Evolutionary conservation across 345 rosid genomes (phyloP).

Genomic region (Salix caprea): DNA sequence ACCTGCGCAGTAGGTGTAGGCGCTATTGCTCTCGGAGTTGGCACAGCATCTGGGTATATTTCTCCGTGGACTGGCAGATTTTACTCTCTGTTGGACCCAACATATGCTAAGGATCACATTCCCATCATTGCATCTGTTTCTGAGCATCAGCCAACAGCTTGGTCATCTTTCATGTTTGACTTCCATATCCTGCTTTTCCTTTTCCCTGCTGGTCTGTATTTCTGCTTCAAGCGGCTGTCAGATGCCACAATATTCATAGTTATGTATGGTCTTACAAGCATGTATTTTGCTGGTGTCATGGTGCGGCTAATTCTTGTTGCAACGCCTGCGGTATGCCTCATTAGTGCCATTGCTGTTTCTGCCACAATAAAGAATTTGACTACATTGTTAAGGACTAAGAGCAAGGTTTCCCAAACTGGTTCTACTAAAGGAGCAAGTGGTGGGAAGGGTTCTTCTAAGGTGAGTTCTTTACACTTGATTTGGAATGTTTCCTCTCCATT

Average conservation of each 20-base stretch:
- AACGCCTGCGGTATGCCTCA: conserved; percentile 92
- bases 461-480: conserved; percentile 24
- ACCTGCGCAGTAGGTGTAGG: conserved; percentile 67
- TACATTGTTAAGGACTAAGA: conserved; percentile 58
- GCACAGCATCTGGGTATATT: conserved; percentile 93
- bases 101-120: conserved; percentile 96
- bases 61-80: conserved; percentile 99
- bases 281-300: conserved; percentile 99
- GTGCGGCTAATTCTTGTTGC: conserved; percentile 97
- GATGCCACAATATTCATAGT: conserved; percentile 96
- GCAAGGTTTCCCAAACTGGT: conserved; percentile 56
- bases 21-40: conserved; percentile 74
- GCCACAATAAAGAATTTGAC: conserved; percentile 87
- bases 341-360: conserved; percentile 96
- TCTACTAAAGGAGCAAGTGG: conserved; percentile 65
- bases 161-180: conserved; percentile 99
- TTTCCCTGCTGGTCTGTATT: conserved; percentile 98
- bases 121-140: conserved; percentile 99
- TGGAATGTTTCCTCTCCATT: neutral
- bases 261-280: conserved; percentile 98
- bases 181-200: conserved; percentile 94
- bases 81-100: conserved; percentile 93
- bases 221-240: conserved; percentile 92
- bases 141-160: conserved; percentile 99
- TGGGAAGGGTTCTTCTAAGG: conserved; percentile 81